Evolutionary conservation across 164 flowering plant species (phyloP), one percentile per base, ranked within the genome.

Genomic region (Euptelea pleiosperma): DNA sequence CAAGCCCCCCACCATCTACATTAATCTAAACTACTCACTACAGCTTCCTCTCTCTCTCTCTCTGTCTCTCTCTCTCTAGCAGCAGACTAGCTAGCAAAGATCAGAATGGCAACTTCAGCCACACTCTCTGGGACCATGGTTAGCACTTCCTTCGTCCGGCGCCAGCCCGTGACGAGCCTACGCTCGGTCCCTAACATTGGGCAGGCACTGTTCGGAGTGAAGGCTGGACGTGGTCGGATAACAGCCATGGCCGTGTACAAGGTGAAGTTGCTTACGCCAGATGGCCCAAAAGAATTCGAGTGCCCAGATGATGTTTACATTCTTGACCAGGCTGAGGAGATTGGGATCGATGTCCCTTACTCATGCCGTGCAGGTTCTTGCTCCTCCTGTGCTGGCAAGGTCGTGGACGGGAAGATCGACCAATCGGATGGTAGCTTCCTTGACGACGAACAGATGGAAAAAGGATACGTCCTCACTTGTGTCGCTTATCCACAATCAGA

Each of bases 361-460:
- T 88, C 94, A 0, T 91, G 96, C 83, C 68, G 92, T 21, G 96
- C 98, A 0, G 98, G 98, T 0, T 68, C 98, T 22, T 91, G 98
- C 81, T 89, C 96, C 3, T 79, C 89, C 0, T 89, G 98, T 42
- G 91, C 84, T 2, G 95, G 96, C 1, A 85, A 76, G 61, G 57
- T 91, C 0, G 62, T 77, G 6, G 8, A 1, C 1, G 98, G 96
- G 0, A 6, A 0, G 0, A 73, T 86, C 2, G 96, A 91, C 53
- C 98, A 91, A 64, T 64, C 75, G 0, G 96, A 91, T 41, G 69
- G 66, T 0, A 81, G 80, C 64, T 91, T 79, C 75, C 83, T 86
- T 19, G 92, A 91, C 6, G 98, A 89, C 56, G 92, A 86, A 0
- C 98, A 91, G 74, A 63, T 86, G 2, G 77, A 25, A 0, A 65